These are phyloP conservation scores for Hansenula lynferdii DNA, from an alignment of 1,139 yeast genomes.

Conservation along the genomic window DNA sequence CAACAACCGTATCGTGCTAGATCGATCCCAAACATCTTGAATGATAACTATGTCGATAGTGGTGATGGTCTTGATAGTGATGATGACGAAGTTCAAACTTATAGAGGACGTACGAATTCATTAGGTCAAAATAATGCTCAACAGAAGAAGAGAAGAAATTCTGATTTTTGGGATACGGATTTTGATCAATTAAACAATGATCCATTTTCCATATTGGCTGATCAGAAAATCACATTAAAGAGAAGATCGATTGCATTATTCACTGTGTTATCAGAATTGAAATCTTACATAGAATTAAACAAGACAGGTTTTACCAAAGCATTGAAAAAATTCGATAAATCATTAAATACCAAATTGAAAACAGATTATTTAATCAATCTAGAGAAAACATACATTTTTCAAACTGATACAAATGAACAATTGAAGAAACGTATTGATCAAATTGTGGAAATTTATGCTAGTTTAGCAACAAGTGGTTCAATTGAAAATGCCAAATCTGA, in stretches of 20 bases:
- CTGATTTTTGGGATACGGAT: conserved; percentile 24
- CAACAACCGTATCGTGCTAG: conserved; percentile 5
- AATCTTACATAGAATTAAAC: conserved; percentile 77
- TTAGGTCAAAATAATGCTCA: conserved; percentile 7
- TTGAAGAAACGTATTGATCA: conserved; percentile 41
- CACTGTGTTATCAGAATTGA: conserved; percentile 77
- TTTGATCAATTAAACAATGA: conserved; percentile 21
- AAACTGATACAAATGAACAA: conserved; percentile 34
- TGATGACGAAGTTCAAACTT: too few species aligned
- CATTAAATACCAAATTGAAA: conserved; percentile 58
- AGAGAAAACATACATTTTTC: conserved; percentile 40
- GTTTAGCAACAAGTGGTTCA: conserved; percentile 31
- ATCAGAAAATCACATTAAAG: conserved; percentile 61
- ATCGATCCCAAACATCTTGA: conserved; percentile 9
- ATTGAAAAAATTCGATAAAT: conserved; percentile 86
- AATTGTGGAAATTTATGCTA: conserved; percentile 43
- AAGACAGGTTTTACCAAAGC: conserved; percentile 86
- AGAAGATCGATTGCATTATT: conserved; percentile 62
- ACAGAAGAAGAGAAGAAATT: conserved; percentile 14
- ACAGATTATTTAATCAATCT: conserved; percentile 39
- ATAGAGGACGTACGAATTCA: conserved; percentile 17
- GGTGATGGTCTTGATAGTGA: conserved; percentile 6
- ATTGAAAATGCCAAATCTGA: conserved; percentile 57
- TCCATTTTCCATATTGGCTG: conserved; percentile 33
- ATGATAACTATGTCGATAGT: neutral